Evolutionary conservation across 2,329 filamentous ascomycete species (phyloP).

Genomic region (Fusarium austroafricanum): DNA sequence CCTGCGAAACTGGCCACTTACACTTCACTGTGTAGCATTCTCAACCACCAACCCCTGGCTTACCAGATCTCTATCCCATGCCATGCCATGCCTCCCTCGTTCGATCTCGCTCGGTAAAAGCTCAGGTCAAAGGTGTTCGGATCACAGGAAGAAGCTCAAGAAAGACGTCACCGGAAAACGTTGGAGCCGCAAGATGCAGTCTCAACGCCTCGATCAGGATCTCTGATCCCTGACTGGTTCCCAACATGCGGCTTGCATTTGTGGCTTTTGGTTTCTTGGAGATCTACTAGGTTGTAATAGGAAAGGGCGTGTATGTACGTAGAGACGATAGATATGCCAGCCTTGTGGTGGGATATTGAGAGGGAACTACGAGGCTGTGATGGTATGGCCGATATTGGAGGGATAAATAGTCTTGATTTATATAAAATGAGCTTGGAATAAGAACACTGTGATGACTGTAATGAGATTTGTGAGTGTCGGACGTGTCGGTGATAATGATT

Average conservation of each 20-base stretch:
- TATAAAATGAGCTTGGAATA: neutral
- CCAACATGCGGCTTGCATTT: conserved; percentile 40
- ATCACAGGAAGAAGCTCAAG: conserved; percentile 26
- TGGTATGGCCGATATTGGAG: neutral
- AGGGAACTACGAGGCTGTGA: conserved; percentile 5
- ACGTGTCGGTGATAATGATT: neutral
- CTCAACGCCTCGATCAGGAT: conserved; percentile 29
- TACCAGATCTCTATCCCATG: neutral
- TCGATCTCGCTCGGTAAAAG: conserved; percentile 31
- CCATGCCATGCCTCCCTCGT: neutral
- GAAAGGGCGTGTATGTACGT: conserved; percentile 21
- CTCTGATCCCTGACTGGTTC: conserved; percentile 36
- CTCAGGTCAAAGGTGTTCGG: conserved; percentile 11
- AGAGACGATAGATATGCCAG: conserved; percentile 4
- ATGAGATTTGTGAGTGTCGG: neutral
- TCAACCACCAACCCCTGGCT: neutral
- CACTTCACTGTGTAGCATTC: neutral
- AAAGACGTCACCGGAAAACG: conserved; percentile 28
- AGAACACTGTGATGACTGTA: neutral
- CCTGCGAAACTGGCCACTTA: neutral
- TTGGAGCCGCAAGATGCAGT: conserved; percentile 19
- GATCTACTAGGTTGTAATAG: conserved; percentile 7
- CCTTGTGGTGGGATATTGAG: conserved; percentile 9
- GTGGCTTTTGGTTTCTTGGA: conserved; percentile 36
- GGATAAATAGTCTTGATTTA: neutral